phyloP scores from a whole-genome alignment of 1,284 basidiomycete genomes.

The Ustilago curta region DNA sequence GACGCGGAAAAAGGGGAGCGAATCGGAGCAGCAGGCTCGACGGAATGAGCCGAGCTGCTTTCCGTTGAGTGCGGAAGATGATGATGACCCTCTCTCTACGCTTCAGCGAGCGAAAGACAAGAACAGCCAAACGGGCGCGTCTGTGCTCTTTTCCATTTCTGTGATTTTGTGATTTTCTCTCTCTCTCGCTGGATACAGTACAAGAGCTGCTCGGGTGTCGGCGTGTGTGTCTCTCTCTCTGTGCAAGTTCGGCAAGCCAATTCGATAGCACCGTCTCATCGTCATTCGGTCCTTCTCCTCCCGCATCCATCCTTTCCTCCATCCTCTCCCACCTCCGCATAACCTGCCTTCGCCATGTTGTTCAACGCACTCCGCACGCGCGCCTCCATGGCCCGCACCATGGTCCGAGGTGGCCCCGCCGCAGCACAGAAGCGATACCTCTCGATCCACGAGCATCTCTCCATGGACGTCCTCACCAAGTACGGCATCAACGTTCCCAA shows the following conservation, averaged over 20 bases:
- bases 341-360: slow-evolving; percentile 22
- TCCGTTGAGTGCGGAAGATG: slow-evolving; percentile 4
- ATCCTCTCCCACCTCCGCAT: not conserved
- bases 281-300: not conserved
- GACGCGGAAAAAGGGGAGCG: slow-evolving; percentile 11
- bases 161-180: too few relatives aligned
- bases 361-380: slow-evolving; percentile 61
- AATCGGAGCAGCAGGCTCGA: slow-evolving; percentile 16
- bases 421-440: slow-evolving; percentile 84
- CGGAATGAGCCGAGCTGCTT: slow-evolving; percentile 36
- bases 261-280: slow-evolving; percentile 10
- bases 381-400: slow-evolving; percentile 53
- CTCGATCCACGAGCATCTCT: slow-evolving; percentile 99
- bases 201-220: slow-evolving; percentile 15
- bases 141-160: slow-evolving; percentile 13
- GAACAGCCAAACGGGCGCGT: slow-evolving; percentile 3
- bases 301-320: slow-evolving; percentile 4
- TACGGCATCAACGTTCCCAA: slow-evolving; percentile 97
- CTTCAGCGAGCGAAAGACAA: slow-evolving; percentile 2
- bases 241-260: slow-evolving; percentile 5
- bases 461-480: slow-evolving; percentile 94
- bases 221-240: slow-evolving; percentile 1
- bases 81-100: not conserved
- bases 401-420: slow-evolving; percentile 47
- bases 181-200: not conserved